Evolutionary conservation across 768 basidiomycete species (phyloP).

Genomic region (Myochromella boudieri): DNA sequence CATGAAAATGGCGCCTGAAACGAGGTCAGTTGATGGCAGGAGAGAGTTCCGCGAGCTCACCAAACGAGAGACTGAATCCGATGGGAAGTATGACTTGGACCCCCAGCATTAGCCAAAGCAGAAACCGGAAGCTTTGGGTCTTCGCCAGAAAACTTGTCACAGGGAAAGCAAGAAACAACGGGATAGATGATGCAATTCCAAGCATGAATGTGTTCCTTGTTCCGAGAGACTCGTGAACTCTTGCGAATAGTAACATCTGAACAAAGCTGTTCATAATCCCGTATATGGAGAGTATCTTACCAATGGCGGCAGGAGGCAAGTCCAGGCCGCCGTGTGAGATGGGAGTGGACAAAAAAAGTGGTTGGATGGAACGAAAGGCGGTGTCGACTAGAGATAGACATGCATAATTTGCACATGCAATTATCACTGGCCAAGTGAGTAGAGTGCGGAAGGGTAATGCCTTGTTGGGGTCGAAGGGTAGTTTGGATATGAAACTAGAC

Average conservation of each 20-base stretch:
- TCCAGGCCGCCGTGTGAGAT: conserved; percentile 66
- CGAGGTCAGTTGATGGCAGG: neutral
- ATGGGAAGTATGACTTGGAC: conserved; percentile 48
- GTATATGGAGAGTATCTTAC: conserved; percentile 56
- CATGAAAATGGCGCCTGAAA: conserved; percentile 65
- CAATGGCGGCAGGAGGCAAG: conserved; percentile 59
- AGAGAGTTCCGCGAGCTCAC: conserved; percentile 35
- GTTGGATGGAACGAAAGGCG: conserved; percentile 59
- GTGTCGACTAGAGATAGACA: conserved; percentile 65
- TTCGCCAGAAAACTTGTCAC: conserved; percentile 55
- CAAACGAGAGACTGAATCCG: conserved; percentile 50
- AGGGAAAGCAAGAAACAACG: conserved; percentile 57
- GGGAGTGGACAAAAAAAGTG: conserved; percentile 70
- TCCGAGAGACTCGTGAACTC: conserved; percentile 56
- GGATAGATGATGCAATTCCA: conserved; percentile 50
- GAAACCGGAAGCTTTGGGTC: conserved; percentile 38
- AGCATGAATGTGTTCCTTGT: conserved; percentile 55
- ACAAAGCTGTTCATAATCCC: conserved; percentile 63
- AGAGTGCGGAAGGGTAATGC: conserved; percentile 50
- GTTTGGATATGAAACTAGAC: neutral
- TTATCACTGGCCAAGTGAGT: conserved; percentile 51
- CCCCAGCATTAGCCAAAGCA: conserved; percentile 49
- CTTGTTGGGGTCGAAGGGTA: conserved; percentile 17
- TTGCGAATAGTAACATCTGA: conserved; percentile 66
- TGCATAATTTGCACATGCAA: conserved; percentile 65